Evolutionary conservation across 768 basidiomycete species (phyloP), one percentile per base, ranked within the genome.

Genomic region (Boletellus ananiceps): DNA sequence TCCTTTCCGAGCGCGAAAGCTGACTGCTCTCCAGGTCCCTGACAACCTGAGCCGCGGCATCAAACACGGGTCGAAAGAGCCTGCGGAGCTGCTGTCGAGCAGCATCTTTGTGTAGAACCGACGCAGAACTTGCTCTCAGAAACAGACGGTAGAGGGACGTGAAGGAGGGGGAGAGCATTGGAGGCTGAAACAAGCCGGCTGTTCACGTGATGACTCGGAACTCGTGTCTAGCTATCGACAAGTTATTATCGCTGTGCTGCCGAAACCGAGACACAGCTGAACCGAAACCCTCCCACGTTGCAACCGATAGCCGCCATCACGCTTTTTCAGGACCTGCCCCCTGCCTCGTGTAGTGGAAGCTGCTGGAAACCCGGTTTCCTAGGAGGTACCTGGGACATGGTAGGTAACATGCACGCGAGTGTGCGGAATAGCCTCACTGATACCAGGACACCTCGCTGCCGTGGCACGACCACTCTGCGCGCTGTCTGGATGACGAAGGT

Each of bases 141-240:
- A 80, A 73, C 5, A 86, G 70, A 14, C 84, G 76, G 54, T 86
- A 86, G 1, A 83, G 59, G 51, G 81, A 81, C 11, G 63, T 80
- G 54, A 86, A 78, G 14, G 63, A 57, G 6, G 66, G 34, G 0
- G 72, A 70, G 14, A 73, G 57, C 7, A 63, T 59, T 14, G 12
- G n/a, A 8, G 5, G 11, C 16, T 8, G 13, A 19, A 21, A 33
- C 29, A 11, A 29, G 3, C 29, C 3, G 7, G 29, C 8, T 29
- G 29, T 29, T 38, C 58, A 63, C 55, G 60, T 61, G 60, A 46
- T 35, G 4, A 7, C 35, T 36, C 19, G 19, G 19, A 19, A 3
- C 19, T 19, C 19, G 19, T 19, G 19, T 19, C n/a, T n/a, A n/a
- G n/a, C n/a, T n/a, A n/a, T n/a, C n/a, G n/a, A n/a, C n/a, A n/a